A percentile compares a stretch with the other conserved stretches of the same genome.
Evolutionary conservation across 306 rosid species (phyloP).

Genomic region (Cucurbita maxima): DNA sequence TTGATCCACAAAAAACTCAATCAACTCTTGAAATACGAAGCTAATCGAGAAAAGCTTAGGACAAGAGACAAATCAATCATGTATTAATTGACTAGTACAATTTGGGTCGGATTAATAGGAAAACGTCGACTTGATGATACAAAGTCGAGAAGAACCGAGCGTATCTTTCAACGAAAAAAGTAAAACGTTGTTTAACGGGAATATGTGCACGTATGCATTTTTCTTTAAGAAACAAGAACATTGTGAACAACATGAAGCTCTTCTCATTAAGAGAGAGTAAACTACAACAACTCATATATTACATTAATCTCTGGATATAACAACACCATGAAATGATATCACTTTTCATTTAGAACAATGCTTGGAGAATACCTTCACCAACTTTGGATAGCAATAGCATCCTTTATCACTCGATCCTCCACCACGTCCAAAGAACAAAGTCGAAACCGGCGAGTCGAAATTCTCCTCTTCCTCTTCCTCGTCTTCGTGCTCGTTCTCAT

Average conservation of each 20-base stretch:
- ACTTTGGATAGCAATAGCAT: conserved; percentile 26
- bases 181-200: background rate
- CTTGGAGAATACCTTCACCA: conserved; percentile 34
- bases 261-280: background rate
- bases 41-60: background rate
- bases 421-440: conserved; percentile 6
- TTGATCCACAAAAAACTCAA: background rate
- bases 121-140: no score
- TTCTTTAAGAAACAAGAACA: background rate
- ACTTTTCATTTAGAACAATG: conserved; percentile 13
- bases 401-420: conserved; percentile 6
- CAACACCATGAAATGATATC: background rate
- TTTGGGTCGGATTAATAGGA: no score
- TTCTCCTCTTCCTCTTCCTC: background rate
- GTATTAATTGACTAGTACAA: no score
- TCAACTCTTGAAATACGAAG: background rate
- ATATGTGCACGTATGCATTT: background rate
- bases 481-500: conserved; percentile 11
- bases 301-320: background rate
- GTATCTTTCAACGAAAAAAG: background rate
- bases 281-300: background rate
- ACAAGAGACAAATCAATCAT: background rate
- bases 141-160: no score
- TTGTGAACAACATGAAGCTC: background rate
- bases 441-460: conserved; percentile 14